phyloP scores from a whole-genome alignment of 306 rosid genomes.

The Prunus persica region DNA sequence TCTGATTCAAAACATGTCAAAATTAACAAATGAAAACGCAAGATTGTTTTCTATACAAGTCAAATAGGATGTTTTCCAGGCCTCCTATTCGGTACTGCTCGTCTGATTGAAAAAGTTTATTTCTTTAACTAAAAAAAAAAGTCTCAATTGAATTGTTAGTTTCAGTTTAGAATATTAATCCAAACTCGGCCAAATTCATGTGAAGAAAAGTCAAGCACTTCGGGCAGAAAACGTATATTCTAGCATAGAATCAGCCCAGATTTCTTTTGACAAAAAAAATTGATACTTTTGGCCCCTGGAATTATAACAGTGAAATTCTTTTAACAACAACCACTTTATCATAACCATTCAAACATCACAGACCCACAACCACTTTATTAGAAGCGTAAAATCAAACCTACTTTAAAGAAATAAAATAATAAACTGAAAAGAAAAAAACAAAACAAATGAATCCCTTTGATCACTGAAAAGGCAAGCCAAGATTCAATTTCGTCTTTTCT shows the following conservation, averaged over 20 bases:
- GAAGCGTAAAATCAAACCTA: not conserved
- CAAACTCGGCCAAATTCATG: conserved; percentile 4
- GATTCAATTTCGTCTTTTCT: conserved; percentile 12
- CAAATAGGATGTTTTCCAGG: not conserved
- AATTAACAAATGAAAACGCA: not conserved
- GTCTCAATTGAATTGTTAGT: not conserved
- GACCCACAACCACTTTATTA: not conserved
- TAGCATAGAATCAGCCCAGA: not conserved
- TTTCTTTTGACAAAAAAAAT: not conserved
- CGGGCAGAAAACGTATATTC: not conserved
- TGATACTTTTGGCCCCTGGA: too few species aligned
- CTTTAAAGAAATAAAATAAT: not conserved
- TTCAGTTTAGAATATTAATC: not conserved
- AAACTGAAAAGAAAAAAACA: not conserved
- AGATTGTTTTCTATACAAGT: not conserved
- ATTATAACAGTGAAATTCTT: too few species aligned
- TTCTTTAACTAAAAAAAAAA: not conserved
- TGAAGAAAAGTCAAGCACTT: not conserved
- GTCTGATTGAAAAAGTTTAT: not conserved
- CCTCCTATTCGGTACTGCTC: conserved; percentile 6
- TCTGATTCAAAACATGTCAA: not conserved
- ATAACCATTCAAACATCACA: not conserved
- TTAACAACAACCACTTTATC: not conserved
- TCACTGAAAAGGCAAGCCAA: not conserved
- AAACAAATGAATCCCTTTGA: not conserved